Base-by-base conservation (phyloP, 164 flowering plant genomes). In the Buxus sempervirens region DNA sequence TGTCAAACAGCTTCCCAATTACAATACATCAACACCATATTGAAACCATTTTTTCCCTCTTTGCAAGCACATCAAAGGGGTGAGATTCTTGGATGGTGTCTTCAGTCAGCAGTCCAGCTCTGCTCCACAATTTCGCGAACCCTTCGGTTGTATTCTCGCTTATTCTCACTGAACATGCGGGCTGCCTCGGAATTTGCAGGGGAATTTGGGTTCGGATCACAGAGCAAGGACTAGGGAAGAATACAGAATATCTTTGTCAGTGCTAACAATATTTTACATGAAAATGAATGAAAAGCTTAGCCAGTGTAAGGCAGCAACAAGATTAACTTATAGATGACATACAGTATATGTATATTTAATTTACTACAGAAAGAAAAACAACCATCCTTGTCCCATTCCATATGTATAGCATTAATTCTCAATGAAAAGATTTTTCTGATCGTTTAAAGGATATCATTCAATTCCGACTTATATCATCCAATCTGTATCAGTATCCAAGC, bases 121-220 rank as follows among this genome's bases (percentile, higher is more conserved):
- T 91, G 95, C 82, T 91, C 93, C 60, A 91, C 95, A 66, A 89
- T 83, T 66, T 85, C 95, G 24, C 87, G 78, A 4, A 89, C 91
- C 78, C 80, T 84, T 9, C 95, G 78, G 77, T 89, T 91, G 80
- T 89, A 89, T 45, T 91, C 93, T 9, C 91, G 83, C 73, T 89
- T 89, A 70, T 83, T 89, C 83, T 89, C 95, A 70, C 89, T 91
- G 60, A 89, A 88, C 88, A 91, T 78, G 20, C 88, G 73, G 49
- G 96, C 93, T 21, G 96, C 97, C 76, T 89, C 93, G 19, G 96
- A 88, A 71, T 89, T 91, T 71, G 97, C 93, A 38, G 93, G 95
- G 51, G 95, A 89, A 69, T 89, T 89, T 18, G 93, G 93, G 77
- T 89, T 91, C 42, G 93, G 97, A 69, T 91, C 93, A 60, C 90